Base-by-base conservation (phyloP, 495 filamentous ascomycete species). In the Podospora fimiseda region DNA sequence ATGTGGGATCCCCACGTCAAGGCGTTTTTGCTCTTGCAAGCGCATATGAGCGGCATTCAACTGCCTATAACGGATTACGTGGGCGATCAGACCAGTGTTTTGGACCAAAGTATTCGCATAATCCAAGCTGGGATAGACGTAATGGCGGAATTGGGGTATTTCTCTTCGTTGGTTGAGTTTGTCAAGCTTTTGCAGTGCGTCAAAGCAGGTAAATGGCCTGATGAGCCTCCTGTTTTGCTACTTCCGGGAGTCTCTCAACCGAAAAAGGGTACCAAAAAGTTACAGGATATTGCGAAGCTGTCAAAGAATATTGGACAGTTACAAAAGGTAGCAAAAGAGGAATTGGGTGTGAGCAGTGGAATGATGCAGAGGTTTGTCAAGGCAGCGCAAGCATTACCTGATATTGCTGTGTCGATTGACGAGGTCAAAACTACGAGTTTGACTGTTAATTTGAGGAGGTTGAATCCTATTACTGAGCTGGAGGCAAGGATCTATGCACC, bases 1-100 rank as follows among this genome's bases (percentile, higher is more conserved):
- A 88, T 97, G 85, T 96, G 93, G 91, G 93, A 99, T 70, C 93
- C 93, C 13, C 93, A 99, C 66, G 88, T 97, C 60, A 99, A 99
- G 63, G 86, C 94, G 0, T 97, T 95, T 71, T 72, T 99, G 30
- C 76, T 99, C 2, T 76, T 99, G 0, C 94, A 99, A 63, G 90
- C 93, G 2, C 90, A 95, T 64, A 90, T 99, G 81, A 89, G 87
- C 27, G 85, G 92, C 36, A 86, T 96, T 57, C 82, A 87, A 46
- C 81, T 99, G 21, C 93, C 93, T 7, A 96, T 99, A 47, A 86
- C 90, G 1, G 93, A 99, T 74, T 99, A 99, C 57, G 88, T 97
- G 6, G 93, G 92, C 59, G 93, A 99, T 68, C 89, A 92, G 64
- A 79, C 74, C 27, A 72, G 73, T 24, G 88, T 95, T 7, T 78